Evolutionary conservation across 2,329 filamentous ascomycete species (phyloP).

Genomic region (Sarocladium strictum): DNA sequence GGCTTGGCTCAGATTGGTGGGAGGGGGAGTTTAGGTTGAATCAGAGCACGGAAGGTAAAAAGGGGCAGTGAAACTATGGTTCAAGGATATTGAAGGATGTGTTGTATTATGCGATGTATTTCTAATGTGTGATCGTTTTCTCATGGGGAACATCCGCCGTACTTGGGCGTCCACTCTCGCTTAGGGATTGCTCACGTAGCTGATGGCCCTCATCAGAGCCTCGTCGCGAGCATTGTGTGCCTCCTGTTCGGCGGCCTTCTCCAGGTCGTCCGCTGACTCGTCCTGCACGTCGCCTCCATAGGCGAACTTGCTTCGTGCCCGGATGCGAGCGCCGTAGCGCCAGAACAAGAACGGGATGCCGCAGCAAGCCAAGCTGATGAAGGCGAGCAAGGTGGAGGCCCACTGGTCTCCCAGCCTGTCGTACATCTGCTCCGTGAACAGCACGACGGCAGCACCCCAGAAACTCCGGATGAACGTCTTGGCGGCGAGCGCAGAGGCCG

Average conservation of each 20-base stretch:
- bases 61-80: neutral
- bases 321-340: conserved; percentile 66
- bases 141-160: neutral
- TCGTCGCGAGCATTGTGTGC: conserved; percentile 21
- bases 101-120: neutral
- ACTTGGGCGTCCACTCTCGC: neutral
- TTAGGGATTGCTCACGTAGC: conserved; percentile 42
- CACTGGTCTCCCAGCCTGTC: conserved; percentile 65
- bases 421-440: conserved; percentile 83
- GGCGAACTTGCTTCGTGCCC: conserved; percentile 64
- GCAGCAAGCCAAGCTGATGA: conserved; percentile 72
- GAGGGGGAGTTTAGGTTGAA: neutral
- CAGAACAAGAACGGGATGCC: conserved; percentile 80
- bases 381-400: conserved; percentile 67
- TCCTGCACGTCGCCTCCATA: conserved; percentile 51
- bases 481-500: conserved; percentile 72
- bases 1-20: conserved; percentile 3
- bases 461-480: conserved; percentile 76
- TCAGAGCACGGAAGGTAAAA: neutral
- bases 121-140: neutral
- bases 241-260: conserved; percentile 28
- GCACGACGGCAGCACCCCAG: conserved; percentile 71
- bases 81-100: neutral
- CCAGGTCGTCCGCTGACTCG: conserved; percentile 21
- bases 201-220: conserved; percentile 36